phyloP scores from a whole-genome alignment of 352 stramenopile species.

The Pythium brachiatum region DNA sequence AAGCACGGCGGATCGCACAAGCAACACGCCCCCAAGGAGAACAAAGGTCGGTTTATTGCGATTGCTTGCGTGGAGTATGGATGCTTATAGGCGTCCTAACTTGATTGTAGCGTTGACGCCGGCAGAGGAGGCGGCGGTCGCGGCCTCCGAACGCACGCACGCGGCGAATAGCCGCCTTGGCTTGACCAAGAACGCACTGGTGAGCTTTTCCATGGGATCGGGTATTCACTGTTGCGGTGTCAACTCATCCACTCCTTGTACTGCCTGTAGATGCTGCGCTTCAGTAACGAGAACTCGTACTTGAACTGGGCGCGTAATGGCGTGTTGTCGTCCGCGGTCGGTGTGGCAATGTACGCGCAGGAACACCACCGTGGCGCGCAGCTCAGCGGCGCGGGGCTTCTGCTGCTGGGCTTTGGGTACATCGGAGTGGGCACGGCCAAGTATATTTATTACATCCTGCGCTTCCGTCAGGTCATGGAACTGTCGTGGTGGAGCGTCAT shows the following conservation, averaged over 20 bases:
- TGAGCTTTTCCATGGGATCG: slow-evolving; percentile 1
- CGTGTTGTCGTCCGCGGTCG: slow-evolving; percentile 76
- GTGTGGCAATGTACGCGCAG: slow-evolving; percentile 87
- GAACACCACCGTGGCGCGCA: slow-evolving; percentile 85
- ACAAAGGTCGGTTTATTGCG: not conserved
- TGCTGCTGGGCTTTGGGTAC: slow-evolving; percentile 85
- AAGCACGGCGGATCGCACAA: slow-evolving; percentile 6
- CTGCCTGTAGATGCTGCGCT: slow-evolving; percentile 57
- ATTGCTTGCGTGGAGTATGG: not conserved
- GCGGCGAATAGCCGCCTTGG: slow-evolving; percentile 32
- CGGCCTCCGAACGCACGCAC: slow-evolving; percentile 34
- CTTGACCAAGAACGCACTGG: slow-evolving; percentile 35
- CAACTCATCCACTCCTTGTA: slow-evolving; percentile 2
- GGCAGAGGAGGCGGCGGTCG: slow-evolving; percentile 25
- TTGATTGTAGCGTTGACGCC: slow-evolving; percentile 7
- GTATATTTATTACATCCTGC: slow-evolving; percentile 90
- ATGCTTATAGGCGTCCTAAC: not conserved
- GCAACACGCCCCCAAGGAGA: not conserved
- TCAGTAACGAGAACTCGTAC: slow-evolving; percentile 89
- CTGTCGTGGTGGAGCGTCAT: slow-evolving; percentile 85
- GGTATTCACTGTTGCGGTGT: too few relatives aligned
- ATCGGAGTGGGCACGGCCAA: slow-evolving; percentile 85
- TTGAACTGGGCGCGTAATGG: slow-evolving; percentile 87
- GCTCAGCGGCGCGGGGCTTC: slow-evolving; percentile 69
- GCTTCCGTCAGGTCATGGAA: slow-evolving; percentile 86